Percentiles rank a stretch among this genome's conserved stretches.
Evolutionary conservation across 1,284 basidiomycete genomes (phyloP).

Genomic region (Agaricales sp.): DNA sequence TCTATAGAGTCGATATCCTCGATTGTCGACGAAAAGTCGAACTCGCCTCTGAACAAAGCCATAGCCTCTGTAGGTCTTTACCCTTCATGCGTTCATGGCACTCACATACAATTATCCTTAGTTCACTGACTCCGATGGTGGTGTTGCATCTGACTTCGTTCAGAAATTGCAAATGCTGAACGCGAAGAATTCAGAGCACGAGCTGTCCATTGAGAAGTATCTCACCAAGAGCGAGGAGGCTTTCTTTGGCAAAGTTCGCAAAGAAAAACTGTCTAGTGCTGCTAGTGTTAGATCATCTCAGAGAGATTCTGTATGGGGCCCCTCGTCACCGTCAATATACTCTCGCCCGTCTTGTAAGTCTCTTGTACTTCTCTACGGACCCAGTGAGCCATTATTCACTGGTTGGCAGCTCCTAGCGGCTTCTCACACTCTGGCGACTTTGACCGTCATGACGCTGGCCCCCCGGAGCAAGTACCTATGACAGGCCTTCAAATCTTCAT

Average conservation of each 20-base stretch:
- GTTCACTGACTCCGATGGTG: conserved; percentile 90
- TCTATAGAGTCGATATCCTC: conserved; percentile 84
- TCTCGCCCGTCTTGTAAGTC: conserved; percentile 68
- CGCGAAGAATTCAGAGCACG: conserved; percentile 81
- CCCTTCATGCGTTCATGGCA: conserved; percentile 3
- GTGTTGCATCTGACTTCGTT: conserved; percentile 82
- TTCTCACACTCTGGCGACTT: conserved; percentile 41
- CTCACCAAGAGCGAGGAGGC: conserved; percentile 84
- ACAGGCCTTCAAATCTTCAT: conserved; percentile 73
- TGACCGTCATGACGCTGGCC: conserved; percentile 35
- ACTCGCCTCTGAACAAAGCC: conserved; percentile 86
- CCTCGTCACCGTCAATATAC: conserved; percentile 57
- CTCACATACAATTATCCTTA: conserved; percentile 18
- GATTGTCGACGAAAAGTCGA: conserved; percentile 82
- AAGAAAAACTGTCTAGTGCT: conserved; percentile 74
- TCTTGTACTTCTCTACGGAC: not conserved
- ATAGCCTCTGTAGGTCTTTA: conserved; percentile 62
- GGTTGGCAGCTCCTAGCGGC: conserved; percentile 48
- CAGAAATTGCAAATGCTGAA: conserved; percentile 73
- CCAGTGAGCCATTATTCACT: conserved; percentile 7
- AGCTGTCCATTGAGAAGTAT: conserved; percentile 86
- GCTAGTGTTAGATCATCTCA: conserved; percentile 70
- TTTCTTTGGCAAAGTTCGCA: conserved; percentile 84
- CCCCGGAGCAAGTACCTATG: conserved; percentile 57
- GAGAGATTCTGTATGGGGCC: conserved; percentile 75